Evolutionary conservation across 2,329 filamentous ascomycete species (phyloP).

Genomic region (Zymoseptoria pseudotritici): DNA sequence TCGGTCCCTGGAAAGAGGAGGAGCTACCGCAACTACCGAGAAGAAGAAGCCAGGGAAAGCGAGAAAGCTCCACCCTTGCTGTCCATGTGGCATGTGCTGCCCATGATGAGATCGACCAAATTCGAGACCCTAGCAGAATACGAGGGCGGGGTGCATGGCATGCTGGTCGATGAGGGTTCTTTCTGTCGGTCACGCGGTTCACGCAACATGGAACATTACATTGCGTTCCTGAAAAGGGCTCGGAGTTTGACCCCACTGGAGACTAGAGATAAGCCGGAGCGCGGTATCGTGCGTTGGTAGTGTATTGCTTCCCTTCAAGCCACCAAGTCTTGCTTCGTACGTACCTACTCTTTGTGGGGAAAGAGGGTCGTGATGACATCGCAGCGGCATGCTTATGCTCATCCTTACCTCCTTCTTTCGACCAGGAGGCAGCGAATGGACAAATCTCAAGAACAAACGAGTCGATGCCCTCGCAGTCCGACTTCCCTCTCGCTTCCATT

Average conservation of each 20-base stretch:
- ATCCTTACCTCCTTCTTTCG: neutral
- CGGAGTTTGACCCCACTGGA: neutral
- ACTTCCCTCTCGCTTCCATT: neutral
- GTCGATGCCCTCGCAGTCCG: neutral
- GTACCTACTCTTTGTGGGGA: neutral
- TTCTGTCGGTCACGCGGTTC: neutral
- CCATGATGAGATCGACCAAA: neutral
- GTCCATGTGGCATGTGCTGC: neutral
- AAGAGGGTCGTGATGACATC: neutral
- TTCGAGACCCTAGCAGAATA: neutral
- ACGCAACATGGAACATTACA: neutral
- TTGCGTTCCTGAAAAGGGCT: neutral
- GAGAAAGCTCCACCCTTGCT: neutral
- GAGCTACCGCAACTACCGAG: neutral
- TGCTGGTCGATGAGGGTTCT: neutral
- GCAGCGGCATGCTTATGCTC: neutral
- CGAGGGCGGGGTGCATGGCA: neutral
- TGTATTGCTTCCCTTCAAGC: neutral
- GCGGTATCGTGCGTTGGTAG: neutral
- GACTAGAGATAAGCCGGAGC: neutral
- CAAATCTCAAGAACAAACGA: neutral
- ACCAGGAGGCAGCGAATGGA: neutral
- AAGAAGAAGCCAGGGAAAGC: neutral
- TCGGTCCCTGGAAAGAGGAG: neutral
- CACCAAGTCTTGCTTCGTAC: neutral